These are phyloP conservation scores for Orbilia brochopaga DNA, from an alignment of 2,329 filamentous ascomycete genomes.

Conservation along the genomic window DNA sequence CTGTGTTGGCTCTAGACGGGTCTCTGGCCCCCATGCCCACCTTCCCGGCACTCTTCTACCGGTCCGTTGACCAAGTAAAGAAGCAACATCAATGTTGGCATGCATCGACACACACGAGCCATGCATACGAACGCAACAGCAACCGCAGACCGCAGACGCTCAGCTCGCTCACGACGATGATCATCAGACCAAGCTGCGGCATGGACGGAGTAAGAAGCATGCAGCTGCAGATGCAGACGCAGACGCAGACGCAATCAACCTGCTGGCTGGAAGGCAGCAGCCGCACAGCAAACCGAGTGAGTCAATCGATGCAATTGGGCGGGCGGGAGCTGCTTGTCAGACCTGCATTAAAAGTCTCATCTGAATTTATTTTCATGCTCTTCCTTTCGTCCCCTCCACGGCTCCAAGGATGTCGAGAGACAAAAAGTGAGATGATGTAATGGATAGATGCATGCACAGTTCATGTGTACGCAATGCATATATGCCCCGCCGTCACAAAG, in stretches of 20 bases:
- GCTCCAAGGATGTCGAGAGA: constrained; percentile 34
- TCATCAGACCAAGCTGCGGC: constrained; percentile 46
- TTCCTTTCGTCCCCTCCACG: constrained; percentile 17
- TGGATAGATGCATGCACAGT: constrained; percentile 6
- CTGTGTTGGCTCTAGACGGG: constrained; percentile 6
- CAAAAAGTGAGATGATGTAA: constrained; percentile 46
- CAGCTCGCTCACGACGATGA: constrained; percentile 18
- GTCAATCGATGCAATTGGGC: constrained; percentile 30
- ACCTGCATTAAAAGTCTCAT: constrained; percentile 44
- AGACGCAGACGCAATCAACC: too few relatives aligned
- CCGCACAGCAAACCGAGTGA: constrained; percentile 17
- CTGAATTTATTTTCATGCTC: constrained; percentile 8
- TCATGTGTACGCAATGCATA: constrained; percentile 13
- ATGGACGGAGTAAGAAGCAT: constrained; percentile 19
- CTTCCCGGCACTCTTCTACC: not conserved
- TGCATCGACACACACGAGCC: constrained; percentile 8
- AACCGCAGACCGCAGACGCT: constrained; percentile 15
- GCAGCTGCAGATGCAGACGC: constrained; percentile 13
- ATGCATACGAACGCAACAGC: constrained; percentile 35
- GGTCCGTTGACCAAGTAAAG: too few relatives aligned
- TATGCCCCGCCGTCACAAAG: constrained; percentile 20
- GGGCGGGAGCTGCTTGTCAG: constrained; percentile 39
- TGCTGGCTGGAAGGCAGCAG: constrained; percentile 7
- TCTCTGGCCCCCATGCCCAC: not conserved
- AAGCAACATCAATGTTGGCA: not conserved